phyloP scores from a whole-genome alignment of 1,284 basidiomycete genomes.

The Apiotrichum siamense region DNA sequence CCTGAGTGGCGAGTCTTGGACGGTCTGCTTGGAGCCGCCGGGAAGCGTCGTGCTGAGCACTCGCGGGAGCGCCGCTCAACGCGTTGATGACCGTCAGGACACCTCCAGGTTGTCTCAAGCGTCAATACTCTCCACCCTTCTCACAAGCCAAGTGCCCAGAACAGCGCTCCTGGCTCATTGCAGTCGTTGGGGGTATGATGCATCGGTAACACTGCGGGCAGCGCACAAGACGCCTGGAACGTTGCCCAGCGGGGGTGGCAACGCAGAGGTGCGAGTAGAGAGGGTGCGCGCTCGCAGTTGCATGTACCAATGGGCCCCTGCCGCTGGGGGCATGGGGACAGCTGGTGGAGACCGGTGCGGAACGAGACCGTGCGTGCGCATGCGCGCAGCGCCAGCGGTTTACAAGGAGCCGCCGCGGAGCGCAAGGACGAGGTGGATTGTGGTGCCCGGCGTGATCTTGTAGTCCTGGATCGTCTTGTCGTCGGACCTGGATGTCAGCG shows the following conservation, averaged over 20 bases:
- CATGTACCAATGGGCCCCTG: no score
- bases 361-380: no score
- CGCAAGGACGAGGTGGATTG: slow-evolving; percentile 87
- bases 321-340: no score
- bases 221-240: neutral
- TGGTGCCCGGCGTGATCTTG: slow-evolving; percentile 73
- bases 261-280: neutral
- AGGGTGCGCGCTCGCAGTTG: neutral
- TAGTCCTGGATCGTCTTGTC: slow-evolving; percentile 81
- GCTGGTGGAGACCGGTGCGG: no score
- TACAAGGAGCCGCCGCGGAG: slow-evolving; percentile 66
- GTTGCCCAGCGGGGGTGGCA: neutral
- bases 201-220: neutral
- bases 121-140: neutral
- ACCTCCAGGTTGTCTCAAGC: no score
- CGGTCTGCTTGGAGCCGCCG: no score
- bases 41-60: no score
- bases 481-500: slow-evolving; percentile 54
- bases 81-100: no score
- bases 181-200: neutral
- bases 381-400: no score
- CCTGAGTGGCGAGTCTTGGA: no score
- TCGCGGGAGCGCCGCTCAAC: no score
- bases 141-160: neutral
- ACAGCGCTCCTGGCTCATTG: neutral